A percentile compares a stretch with the other conserved stretches of the same genome.
Evolutionary conservation across 352 stramenopile genomes (phyloP).

Genomic region (Globisporangium megalacanthum): DNA sequence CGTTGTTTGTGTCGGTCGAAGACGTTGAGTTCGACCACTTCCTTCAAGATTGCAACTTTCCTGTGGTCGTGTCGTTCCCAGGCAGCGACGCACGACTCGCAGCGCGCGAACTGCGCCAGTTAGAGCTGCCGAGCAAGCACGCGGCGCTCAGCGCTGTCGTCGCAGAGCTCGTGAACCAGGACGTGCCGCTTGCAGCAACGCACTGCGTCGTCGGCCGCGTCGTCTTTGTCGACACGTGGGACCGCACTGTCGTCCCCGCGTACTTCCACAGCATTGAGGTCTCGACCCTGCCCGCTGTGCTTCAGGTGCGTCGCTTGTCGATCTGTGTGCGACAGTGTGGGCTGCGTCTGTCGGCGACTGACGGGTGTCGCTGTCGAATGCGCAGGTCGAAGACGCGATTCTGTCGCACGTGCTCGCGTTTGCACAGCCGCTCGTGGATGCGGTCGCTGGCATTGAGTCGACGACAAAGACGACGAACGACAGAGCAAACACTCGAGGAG

Average conservation of each 20-base stretch:
- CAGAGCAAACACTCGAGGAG: not conserved
- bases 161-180: slow-evolving; percentile 27
- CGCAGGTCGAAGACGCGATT: slow-evolving; percentile 54
- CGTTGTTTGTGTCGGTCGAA: slow-evolving; percentile 40
- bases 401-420: slow-evolving; percentile 41
- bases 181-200: slow-evolving; percentile 24
- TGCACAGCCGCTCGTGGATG: slow-evolving; percentile 35
- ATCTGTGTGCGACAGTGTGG: too few species aligned
- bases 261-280: slow-evolving; percentile 74
- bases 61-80: slow-evolving; percentile 53
- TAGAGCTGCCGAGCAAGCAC: slow-evolving; percentile 38
- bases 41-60: slow-evolving; percentile 66
- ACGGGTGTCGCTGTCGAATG: not conserved
- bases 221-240: slow-evolving; percentile 51
- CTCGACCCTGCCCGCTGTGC: slow-evolving; percentile 38
- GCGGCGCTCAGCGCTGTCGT: slow-evolving; percentile 25
- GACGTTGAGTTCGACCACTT: slow-evolving; percentile 68
- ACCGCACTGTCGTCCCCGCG: slow-evolving; percentile 33
- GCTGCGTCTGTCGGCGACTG: too few species aligned
- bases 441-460: slow-evolving; percentile 9
- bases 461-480: not conserved
- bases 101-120: slow-evolving; percentile 23
- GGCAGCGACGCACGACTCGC: slow-evolving; percentile 12
- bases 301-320: slow-evolving; percentile 43
- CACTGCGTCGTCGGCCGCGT: slow-evolving; percentile 39